Conservation (phyloP, 352 stramenopile genomes). For the Phytophthora vignae region DNA sequence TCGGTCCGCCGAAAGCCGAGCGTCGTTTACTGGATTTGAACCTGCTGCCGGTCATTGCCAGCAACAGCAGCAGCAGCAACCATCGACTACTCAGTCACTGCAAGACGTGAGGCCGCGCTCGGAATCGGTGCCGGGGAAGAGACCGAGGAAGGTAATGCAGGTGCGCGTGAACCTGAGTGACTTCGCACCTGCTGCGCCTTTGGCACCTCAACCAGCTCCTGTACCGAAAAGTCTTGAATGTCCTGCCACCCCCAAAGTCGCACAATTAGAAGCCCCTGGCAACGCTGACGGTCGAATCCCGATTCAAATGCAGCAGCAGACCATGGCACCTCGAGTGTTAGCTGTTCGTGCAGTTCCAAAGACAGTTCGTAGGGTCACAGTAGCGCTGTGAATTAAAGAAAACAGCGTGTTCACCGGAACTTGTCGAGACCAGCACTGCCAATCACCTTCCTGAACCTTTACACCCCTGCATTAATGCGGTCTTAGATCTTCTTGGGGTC, state of each 20-base stretch:
- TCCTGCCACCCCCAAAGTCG: not conserved
- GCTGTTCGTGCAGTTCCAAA: conserved; percentile 28
- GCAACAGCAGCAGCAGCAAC: conserved; percentile 4
- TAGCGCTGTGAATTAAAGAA: conserved; percentile 34
- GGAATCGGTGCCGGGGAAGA: conserved; percentile 16
- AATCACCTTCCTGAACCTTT: no score
- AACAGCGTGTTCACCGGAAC: not conserved
- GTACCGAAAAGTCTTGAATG: not conserved
- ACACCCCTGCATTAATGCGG: not conserved
- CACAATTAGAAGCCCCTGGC: no score
- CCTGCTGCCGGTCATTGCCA: not conserved
- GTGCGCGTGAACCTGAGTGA: conserved; percentile 56
- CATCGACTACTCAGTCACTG: not conserved
- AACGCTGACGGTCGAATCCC: not conserved
- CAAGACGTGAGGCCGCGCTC: not conserved
- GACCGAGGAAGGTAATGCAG: conserved; percentile 49
- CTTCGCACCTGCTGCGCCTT: conserved; percentile 18
- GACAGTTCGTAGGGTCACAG: conserved; percentile 50
- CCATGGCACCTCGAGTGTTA: conserved; percentile 10
- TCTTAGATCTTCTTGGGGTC: conserved; percentile 50
- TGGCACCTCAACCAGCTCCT: not conserved
- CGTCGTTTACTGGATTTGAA: not conserved
- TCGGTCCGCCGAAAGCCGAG: not conserved
- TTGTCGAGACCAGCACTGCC: not conserved
- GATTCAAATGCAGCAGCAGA: conserved; percentile 4